These are phyloP conservation scores for Chytriomyces sp. DNA, from an alignment of 192 early-diverging fungal species.

Conservation along the genomic window DNA sequence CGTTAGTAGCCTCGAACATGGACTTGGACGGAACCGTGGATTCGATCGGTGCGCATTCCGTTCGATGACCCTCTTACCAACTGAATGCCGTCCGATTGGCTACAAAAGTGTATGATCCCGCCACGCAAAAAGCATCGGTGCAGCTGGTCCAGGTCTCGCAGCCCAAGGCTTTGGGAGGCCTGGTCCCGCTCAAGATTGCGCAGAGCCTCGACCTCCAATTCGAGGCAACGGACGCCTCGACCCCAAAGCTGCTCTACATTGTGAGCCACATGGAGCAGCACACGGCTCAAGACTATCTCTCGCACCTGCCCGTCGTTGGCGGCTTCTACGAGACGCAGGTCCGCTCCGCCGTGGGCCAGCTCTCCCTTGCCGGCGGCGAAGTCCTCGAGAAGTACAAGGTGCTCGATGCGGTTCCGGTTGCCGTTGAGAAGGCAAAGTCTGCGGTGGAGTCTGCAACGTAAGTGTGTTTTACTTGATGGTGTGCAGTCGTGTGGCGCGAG, in stretches of 20 bases:
- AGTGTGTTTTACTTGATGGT: background rate
- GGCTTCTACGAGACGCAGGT: slow-evolving; percentile 41
- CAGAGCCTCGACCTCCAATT: slow-evolving; percentile 51
- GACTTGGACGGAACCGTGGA: slow-evolving; percentile 38
- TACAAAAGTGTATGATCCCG: slow-evolving; percentile 35
- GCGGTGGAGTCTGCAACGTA: slow-evolving; percentile 35
- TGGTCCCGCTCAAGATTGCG: slow-evolving; percentile 47
- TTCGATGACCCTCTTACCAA: background rate
- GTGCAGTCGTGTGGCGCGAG: no score
- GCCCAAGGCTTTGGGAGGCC: slow-evolving; percentile 51
- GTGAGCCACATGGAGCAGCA: slow-evolving; percentile 46
- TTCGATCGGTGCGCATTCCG: slow-evolving; percentile 34
- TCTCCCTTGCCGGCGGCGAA: slow-evolving; percentile 42
- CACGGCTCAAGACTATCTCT: slow-evolving; percentile 45
- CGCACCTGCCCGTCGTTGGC: slow-evolving; percentile 49
- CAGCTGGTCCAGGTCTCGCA: slow-evolving; percentile 34
- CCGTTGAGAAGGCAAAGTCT: slow-evolving; percentile 36
- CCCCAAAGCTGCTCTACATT: slow-evolving; percentile 39
- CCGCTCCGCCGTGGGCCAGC: slow-evolving; percentile 47
- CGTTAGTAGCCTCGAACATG: slow-evolving; percentile 43
- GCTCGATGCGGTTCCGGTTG: slow-evolving; percentile 48
- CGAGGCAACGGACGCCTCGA: slow-evolving; percentile 29
- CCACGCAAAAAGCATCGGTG: slow-evolving; percentile 33
- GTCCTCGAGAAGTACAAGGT: slow-evolving; percentile 48
- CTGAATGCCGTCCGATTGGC: slow-evolving; percentile 4